Evolutionary conservation across 2,329 filamentous ascomycete genomes (phyloP).

Genomic region (Bipolaris victoriae): DNA sequence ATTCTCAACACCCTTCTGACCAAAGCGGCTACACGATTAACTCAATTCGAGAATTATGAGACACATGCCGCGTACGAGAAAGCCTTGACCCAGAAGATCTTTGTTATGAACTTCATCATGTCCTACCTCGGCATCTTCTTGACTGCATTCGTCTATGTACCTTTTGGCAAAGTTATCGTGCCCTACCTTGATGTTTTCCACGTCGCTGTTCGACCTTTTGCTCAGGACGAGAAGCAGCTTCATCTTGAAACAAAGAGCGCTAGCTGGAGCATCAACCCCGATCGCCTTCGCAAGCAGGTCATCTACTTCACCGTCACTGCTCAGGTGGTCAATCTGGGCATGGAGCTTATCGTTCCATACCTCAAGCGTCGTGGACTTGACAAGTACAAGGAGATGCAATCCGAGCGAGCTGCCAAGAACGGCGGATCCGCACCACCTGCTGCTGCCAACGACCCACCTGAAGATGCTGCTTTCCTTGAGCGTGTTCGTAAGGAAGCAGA

Average conservation of each 20-base stretch:
- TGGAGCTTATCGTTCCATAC: constrained; percentile 85
- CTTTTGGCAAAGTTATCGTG: constrained; percentile 82
- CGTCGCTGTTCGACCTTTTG: constrained; percentile 74
- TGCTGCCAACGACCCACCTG: constrained; percentile 68
- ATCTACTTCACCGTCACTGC: constrained; percentile 96
- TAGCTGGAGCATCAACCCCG: constrained; percentile 81
- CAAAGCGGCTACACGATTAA: constrained; percentile 75
- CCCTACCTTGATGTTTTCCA: constrained; percentile 86
- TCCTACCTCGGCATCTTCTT: constrained; percentile 86
- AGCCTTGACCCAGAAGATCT: constrained; percentile 88
- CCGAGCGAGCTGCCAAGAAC: constrained; percentile 62
- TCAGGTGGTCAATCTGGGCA: constrained; percentile 83
- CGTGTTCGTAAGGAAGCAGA: constrained; percentile 84
- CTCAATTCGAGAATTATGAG: constrained; percentile 88
- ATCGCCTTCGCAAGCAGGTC: constrained; percentile 84
- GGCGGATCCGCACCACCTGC: constrained; percentile 58
- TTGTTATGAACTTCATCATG: constrained; percentile 95
- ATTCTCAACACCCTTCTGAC: constrained; percentile 78
- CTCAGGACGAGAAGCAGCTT: constrained; percentile 74
- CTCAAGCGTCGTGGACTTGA: constrained; percentile 78
- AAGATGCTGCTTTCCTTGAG: constrained; percentile 80
- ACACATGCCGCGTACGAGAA: constrained; percentile 83
- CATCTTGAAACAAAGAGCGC: constrained; percentile 54
- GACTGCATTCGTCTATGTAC: constrained; percentile 92
- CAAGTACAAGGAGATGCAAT: constrained; percentile 79